Conservation (phyloP, 1,284 basidiomycete species). For the Cutaneotrichosporon sp. region DNA sequence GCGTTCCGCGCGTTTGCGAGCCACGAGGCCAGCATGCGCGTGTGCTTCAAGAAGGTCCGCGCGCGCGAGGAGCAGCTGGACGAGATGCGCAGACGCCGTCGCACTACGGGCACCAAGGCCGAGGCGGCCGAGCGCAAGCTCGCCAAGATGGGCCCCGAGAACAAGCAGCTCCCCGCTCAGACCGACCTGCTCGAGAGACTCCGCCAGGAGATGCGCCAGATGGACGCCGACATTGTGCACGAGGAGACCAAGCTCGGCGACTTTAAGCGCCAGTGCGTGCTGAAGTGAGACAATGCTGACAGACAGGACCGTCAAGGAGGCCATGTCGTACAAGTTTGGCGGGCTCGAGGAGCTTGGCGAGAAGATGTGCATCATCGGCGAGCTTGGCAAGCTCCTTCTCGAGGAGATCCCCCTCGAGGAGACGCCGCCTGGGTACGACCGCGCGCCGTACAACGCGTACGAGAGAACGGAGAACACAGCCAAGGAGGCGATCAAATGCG, state of each 20-base stretch:
- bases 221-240: constrained; percentile 80
- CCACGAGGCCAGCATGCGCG: constrained; percentile 73
- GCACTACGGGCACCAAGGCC: constrained; percentile 68
- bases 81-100: constrained; percentile 70
- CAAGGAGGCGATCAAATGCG: constrained; percentile 63
- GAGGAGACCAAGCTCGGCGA: constrained; percentile 83
- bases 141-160: constrained; percentile 84
- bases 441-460: constrained; percentile 67
- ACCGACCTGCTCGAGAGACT: constrained; percentile 73
- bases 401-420: constrained; percentile 77
- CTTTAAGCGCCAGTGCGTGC: constrained; percentile 67
- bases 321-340: constrained; percentile 84
- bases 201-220: constrained; percentile 71
- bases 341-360: constrained; percentile 82
- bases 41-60: constrained; percentile 61
- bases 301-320: constrained; percentile 58
- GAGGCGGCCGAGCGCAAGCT: constrained; percentile 89
- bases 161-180: constrained; percentile 79
- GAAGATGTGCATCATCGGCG: constrained; percentile 81
- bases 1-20: constrained; percentile 72
- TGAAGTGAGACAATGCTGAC: constrained; percentile 1
- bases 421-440: constrained; percentile 76
- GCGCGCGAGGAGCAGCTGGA: constrained; percentile 82
- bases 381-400: constrained; percentile 75
- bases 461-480: constrained; percentile 64